Evolutionary conservation across 805 yeast genomes (phyloP), one percentile per base, ranked within the genome.

Genomic region (Candida taoyuanica): DNA sequence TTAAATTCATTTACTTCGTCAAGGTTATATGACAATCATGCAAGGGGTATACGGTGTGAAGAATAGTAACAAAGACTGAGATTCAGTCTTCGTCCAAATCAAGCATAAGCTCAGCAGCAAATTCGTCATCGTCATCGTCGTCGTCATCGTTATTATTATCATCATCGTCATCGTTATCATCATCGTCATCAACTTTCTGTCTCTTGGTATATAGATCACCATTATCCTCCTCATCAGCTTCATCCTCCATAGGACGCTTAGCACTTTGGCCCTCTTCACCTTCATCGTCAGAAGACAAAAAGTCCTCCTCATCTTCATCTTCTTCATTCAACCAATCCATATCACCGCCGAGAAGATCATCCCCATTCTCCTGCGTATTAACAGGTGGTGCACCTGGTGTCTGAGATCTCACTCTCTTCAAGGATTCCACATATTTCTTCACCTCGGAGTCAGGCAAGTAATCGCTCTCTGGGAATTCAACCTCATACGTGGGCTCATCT

Each of bases 401-500:
- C 7, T 39, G 27, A 16, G 20, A 26, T 14, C 34, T 2, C 9
- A 21, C 3, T 36, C 53, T 58, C 46, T 58, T 57, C 36, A 52
- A 56, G 46, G 42, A 66, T 24, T 62, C 48, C 33, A 46, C 48
- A 33, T 56, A 56, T 13, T 54, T 57, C 25, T 54, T 50, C 13
- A 60, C 46, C 29, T 62, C 83, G 33, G 63, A 68, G 3, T 67
- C 65, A 57, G 26, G 70, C 13, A 70, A 55, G 55, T 72, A 57
- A 26, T 65, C 68, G 1, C 70, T 71, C 16, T 70, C 68, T 5
- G 67, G 69, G n/a, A 75, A 72, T 5, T 70, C 62, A 15, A 88
- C 65, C 29, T 68, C 57, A 54, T 68, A 89, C 3, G 57, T 65
- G 46, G 82, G 93, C 14, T 79, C 94, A 15, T 80, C 77, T 0